These are phyloP conservation scores for Mrakia gelida DNA, from an alignment of 768 basidiomycete species.

Conservation along the genomic window DNA sequence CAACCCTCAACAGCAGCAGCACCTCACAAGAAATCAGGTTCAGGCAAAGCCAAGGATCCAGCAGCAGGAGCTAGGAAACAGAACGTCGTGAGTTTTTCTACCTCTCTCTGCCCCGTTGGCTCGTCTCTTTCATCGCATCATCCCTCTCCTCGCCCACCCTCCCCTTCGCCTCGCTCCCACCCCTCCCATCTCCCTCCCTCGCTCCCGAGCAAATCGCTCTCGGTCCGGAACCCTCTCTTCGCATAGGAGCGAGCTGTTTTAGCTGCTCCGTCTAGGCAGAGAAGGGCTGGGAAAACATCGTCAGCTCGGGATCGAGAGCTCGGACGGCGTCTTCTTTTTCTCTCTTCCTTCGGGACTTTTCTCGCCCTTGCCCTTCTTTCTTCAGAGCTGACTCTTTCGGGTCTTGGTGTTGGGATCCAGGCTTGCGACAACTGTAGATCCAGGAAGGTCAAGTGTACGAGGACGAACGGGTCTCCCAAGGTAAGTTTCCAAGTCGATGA, in stretches of 20 bases:
- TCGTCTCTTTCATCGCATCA: not conserved
- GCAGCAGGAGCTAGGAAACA: constrained; percentile 9
- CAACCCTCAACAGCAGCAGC: not conserved
- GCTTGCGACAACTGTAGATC: constrained; percentile 28
- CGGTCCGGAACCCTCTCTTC: too few species aligned
- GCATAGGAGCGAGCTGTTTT: too few species aligned
- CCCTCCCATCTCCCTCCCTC: not conserved
- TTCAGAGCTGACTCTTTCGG: not conserved
- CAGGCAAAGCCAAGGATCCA: constrained; percentile 10
- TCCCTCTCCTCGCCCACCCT: not conserved
- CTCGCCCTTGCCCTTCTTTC: not conserved
- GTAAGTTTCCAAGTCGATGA: constrained; percentile 46
- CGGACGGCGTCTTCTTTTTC: not conserved
- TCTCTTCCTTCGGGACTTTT: not conserved
- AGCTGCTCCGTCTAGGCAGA: too few species aligned
- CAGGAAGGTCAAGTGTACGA: constrained; percentile 84
- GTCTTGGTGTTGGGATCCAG: not conserved
- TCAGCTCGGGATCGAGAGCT: not conserved
- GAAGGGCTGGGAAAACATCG: too few species aligned
- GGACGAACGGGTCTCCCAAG: constrained; percentile 76
- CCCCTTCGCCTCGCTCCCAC: not conserved
- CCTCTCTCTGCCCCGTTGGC: not conserved
- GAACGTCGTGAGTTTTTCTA: constrained; percentile 23
- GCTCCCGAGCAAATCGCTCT: too few species aligned
- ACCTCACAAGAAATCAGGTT: not conserved